Conservation (phyloP, 306 rosid genomes). For the Pachyrhizus erosus region DNA sequence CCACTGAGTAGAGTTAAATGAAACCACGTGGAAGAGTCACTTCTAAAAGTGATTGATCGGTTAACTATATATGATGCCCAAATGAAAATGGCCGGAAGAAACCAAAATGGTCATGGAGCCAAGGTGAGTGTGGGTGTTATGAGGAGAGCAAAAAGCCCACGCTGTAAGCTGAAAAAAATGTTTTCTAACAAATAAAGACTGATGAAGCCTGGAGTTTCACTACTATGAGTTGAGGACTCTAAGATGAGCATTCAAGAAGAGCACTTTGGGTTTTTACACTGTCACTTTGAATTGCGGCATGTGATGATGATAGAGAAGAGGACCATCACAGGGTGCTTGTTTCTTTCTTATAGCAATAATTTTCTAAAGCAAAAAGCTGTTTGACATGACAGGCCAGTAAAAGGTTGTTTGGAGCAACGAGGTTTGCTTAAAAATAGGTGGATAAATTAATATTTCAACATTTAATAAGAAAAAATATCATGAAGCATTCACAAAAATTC, state of each 20-base stretch:
- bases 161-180: background rate
- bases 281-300: conserved; percentile 34
- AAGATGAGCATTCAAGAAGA: background rate
- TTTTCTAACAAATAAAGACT: background rate
- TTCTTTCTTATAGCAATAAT: conserved; percentile 18
- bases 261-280: background rate
- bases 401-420: conserved; percentile 33
- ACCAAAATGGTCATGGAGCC: background rate
- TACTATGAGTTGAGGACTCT: background rate
- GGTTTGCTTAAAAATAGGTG: background rate
- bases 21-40: background rate
- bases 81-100: background rate
- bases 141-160: background rate
- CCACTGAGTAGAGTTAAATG: background rate
- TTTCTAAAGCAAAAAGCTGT: conserved; percentile 27
- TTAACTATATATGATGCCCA: background rate
- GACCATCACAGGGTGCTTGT: conserved; percentile 9
- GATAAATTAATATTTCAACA: background rate
- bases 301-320: conserved; percentile 31
- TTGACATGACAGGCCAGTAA: conserved; percentile 41
- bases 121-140: background rate
- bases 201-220: background rate
- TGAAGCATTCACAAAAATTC: background rate
- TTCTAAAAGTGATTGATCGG: background rate
- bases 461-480: background rate